Base-by-base conservation (phyloP, 2,329 filamentous ascomycete genomes). In the Ustilaginoidea virens region DNA sequence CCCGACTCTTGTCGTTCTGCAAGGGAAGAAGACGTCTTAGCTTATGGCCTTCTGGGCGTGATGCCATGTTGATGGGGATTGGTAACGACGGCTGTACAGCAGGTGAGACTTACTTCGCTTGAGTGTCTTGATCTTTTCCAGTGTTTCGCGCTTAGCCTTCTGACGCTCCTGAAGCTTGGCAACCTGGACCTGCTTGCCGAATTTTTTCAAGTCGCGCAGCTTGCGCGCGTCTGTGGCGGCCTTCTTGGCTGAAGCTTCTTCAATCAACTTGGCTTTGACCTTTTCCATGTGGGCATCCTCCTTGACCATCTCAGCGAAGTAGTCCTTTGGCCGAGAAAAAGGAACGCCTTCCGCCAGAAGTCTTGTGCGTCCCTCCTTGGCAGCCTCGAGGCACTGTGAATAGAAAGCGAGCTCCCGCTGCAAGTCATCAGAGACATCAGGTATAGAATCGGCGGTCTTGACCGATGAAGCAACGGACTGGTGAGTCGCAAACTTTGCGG, bases 281-380 rank as follows among this genome's bases (percentile, higher is more conserved):
- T 81, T 86, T 51, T 81, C 81, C 90, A 98, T 98, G 55, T 94
- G 90, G 45, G 92, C 87, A 51, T 98, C 90, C 46, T 78, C 82
- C 71, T 96, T 96, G 46, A 94, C 77, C 86, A 96, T 98, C 65
- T 98, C 90, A 25, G 90, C 90, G 45, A 98, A 98, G 60, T 92
- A 98, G 58, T 98, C 90, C 32, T 72, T 76, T 4, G 90, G 90
- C 7, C 90, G 71, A 17, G 82, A 78, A 58, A 98, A 98, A 5
- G 80, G 71, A 1, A 87, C 68, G 7, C 78, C 78, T 53, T 94
- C 87, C 38, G 78, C 75, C 48, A 80, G 78, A 15, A 98, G 66
- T 36, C 75, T 60, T n/a, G 60, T 53, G 32, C 87, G 78, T 3
- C 73, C 90, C 35, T 71, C 60, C 39, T 75, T 70, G 4, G 78